Evolutionary conservation across 192 early-diverging fungal species (phyloP), one percentile per base, ranked within the genome.

Genomic region (Spizellomyces punctatus): DNA sequence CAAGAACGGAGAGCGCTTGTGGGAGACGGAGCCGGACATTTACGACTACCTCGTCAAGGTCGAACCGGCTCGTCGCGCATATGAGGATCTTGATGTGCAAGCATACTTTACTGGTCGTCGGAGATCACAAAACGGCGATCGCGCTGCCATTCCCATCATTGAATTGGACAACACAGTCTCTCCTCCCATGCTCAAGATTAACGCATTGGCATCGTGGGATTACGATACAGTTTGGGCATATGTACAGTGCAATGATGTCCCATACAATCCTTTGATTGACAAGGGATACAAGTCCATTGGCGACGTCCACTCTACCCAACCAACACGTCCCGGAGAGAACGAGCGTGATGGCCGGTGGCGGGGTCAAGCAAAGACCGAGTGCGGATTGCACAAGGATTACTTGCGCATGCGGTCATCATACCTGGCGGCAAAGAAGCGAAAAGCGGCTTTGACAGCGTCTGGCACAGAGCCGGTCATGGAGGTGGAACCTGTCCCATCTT

Each of bases 341-440:
- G 96, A 98, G 81, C 89, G 96, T 4, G 88, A 86, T 17, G 96
- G 96, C 12, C 86, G 96, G 55, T 98, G 94, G 94, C 82, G 86
- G 58, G 94, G 93, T 6, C 83, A 89, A 61, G 83, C 90, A 63
- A 96, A 98, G 84, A 89, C 91, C 3, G 96, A 98, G 81, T 98
- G 96, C 74, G 96, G 96, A 0, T 74, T 98, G 46, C 96, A 98
- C 83, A 95, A 96, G 80, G 94, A 98, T 75, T 98, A 96, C 78
- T 93, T 96, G 79, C 91, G 92, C 80, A 94, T 96, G 92, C 82
- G 92, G 41, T 83, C 90, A 6, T 86, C 85, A 43, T 95, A 89
- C 77, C 71, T 92, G 65, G 91, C 91, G 0, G 84, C 90, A 21
- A 91, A 94, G 82, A 87, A 89, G 83, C 81, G 84, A 76, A 87